Base-by-base conservation (phyloP, 1,284 basidiomycete genomes). In the Chondrostereum purpureum region DNA sequence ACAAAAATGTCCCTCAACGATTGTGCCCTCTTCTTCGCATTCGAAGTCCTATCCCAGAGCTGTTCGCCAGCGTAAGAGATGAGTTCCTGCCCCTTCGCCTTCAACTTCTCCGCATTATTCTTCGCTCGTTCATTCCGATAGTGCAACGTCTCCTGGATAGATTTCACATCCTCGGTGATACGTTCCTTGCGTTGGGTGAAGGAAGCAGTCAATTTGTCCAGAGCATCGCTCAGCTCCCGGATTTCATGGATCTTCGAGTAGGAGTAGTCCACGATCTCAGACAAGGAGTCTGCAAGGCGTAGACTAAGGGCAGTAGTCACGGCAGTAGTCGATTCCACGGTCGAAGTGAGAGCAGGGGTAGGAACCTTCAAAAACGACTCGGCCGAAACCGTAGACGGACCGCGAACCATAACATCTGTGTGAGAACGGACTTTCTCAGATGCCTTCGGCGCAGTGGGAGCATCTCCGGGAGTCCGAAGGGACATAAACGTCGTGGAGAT, bases 81-180 rank as follows among this genome's bases (percentile, higher is more conserved):
- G 50, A 72, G 63, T 45, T 64, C 63, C 46, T 64, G 59, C 13
- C 76, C 77, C 42, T 57, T 68, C 46, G 68, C 65, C 50, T 61
- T 71, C 11, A 87, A 60, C 54, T 77, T 69, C 60, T 66, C 74
- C 14, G 83, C 84, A 39, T 70, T 73, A 43, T 59, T 63, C 55
- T 72, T 73, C 40, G 84, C 84, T 5, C 67, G 70, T 36, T 72
- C 67, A 52, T 86, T 77, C 23, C 77, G 69, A 38, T 63, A 61
- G 14, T 68, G 62, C 5, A 87, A 55, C 8, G 68, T 64, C 21
- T 75, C 72, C 31, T 72, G 67, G 5, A 81, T 54, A 16, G 65
- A 61, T 44, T 67, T 64, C 14, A 69, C 70, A 38, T 77, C 68
- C 46, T 69, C 63, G 40, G 77, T 59, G 40, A 73, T 59, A 16